Conservation (phyloP, 768 basidiomycete species). For the Russula brevipes region DNA sequence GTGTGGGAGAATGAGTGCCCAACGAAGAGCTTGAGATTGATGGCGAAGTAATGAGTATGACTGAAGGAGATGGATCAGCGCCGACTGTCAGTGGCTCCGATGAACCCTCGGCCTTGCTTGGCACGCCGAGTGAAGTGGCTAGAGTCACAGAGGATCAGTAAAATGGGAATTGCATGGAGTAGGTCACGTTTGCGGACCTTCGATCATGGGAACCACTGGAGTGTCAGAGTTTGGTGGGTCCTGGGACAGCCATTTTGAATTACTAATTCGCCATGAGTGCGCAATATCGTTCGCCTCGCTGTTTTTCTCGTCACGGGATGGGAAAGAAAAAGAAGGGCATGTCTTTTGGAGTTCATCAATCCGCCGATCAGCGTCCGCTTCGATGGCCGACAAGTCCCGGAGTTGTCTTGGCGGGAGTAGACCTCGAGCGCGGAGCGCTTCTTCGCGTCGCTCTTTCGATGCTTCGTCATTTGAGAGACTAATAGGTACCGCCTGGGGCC, state of each 20-base stretch:
- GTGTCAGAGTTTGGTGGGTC: neutral
- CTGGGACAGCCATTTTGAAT: neutral
- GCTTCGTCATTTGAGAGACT: constrained; percentile 11
- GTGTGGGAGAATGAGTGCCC: neutral
- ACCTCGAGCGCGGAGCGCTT: constrained; percentile 22
- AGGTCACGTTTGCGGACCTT: neutral
- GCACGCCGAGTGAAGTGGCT: neutral
- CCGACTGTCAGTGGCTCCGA: neutral
- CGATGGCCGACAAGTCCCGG: constrained; percentile 17
- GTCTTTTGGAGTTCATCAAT: neutral
- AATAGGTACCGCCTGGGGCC: constrained; percentile 6
- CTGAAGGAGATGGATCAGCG: neutral
- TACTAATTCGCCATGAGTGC: constrained; percentile 10
- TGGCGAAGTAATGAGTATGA: no score
- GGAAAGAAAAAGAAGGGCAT: neutral
- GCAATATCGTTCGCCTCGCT: constrained; percentile 21
- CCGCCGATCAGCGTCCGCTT: constrained; percentile 20
- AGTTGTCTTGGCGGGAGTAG: constrained; percentile 11
- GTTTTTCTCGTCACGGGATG: neutral
- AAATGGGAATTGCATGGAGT: neutral
- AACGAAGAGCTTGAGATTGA: neutral
- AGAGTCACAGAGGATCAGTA: neutral
- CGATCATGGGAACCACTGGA: neutral
- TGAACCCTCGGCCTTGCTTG: neutral
- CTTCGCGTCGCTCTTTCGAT: constrained; percentile 19